Conservation (phyloP, 2,329 filamentous ascomycete species). For the Microcyclospora tardicrescens region DNA sequence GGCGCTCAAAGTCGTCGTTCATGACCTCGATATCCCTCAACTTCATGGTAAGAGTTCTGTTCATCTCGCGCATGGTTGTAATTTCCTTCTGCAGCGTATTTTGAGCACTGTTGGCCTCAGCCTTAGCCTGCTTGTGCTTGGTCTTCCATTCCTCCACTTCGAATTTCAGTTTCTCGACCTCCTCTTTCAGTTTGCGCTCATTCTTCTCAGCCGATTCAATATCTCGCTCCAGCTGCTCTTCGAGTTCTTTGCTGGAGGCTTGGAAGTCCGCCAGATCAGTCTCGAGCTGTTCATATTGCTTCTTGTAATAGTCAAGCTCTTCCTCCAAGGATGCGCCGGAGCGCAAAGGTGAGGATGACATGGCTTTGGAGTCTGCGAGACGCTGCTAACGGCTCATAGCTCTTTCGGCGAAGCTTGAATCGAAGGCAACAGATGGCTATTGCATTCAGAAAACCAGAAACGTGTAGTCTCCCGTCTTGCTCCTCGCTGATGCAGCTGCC, state of each 20-base stretch:
- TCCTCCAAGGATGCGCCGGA: slow-evolving; percentile 43
- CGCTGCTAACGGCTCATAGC: slow-evolving; percentile 22
- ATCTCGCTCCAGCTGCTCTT: slow-evolving; percentile 90
- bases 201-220: slow-evolving; percentile 90
- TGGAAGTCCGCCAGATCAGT: slow-evolving; percentile 88
- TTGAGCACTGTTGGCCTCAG: slow-evolving; percentile 73
- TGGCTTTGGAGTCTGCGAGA: slow-evolving; percentile 11
- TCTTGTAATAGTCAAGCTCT: slow-evolving; percentile 86
- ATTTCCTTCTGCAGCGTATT: slow-evolving; percentile 89
- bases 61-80: slow-evolving; percentile 73
- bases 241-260: slow-evolving; percentile 82
- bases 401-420: too few species aligned
- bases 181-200: slow-evolving; percentile 73
- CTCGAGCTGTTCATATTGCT: slow-evolving; percentile 87
- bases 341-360: slow-evolving; percentile 25
- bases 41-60: slow-evolving; percentile 66
- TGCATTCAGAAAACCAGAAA: too few species aligned
- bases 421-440: too few species aligned
- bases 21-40: slow-evolving; percentile 92
- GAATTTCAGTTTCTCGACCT: slow-evolving; percentile 69
- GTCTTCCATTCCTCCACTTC: slow-evolving; percentile 99
- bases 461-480: too few species aligned
- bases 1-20: slow-evolving; percentile 95
- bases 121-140: slow-evolving; percentile 92
- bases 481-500: too few species aligned